Conservation (phyloP, 495 filamentous ascomycete genomes). For the Trichoderma virens region DNA sequence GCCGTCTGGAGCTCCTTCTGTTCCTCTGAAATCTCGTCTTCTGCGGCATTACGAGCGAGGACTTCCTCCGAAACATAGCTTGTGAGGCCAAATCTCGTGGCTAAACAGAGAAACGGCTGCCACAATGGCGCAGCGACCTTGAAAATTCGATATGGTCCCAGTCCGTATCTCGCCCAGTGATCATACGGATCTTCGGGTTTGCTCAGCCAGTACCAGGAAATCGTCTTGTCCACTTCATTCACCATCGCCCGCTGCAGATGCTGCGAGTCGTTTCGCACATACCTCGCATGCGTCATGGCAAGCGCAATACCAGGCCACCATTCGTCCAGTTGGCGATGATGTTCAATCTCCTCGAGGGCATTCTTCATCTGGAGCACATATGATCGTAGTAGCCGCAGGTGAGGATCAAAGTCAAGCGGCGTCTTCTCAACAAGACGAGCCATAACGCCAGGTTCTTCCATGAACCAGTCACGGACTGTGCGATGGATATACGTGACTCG, state of each 20-base stretch:
- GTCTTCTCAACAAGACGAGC: slow-evolving; percentile 1
- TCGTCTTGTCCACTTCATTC: slow-evolving; percentile 16
- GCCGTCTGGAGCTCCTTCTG: neutral
- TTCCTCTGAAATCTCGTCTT: neutral
- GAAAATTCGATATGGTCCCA: slow-evolving; percentile 13
- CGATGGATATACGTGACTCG: slow-evolving; percentile 15
- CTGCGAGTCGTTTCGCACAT: neutral
- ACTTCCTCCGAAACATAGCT: slow-evolving; percentile 11
- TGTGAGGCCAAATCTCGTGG: slow-evolving; percentile 14
- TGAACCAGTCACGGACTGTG: slow-evolving; percentile 15
- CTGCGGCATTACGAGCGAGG: neutral
- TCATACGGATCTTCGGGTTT: slow-evolving; percentile 11
- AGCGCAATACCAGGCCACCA: slow-evolving; percentile 16
- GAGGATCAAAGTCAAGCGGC: slow-evolving; percentile 15
- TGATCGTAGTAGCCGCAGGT: slow-evolving; percentile 14
- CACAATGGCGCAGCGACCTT: slow-evolving; percentile 10
- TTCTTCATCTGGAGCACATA: slow-evolving; percentile 18
- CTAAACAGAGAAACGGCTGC: slow-evolving; percentile 15
- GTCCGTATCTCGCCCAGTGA: slow-evolving; percentile 14
- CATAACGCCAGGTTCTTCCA: slow-evolving; percentile 10
- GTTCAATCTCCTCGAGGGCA: slow-evolving; percentile 14
- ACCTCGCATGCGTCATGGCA: slow-evolving; percentile 16
- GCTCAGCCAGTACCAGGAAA: slow-evolving; percentile 14
- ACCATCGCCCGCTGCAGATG: slow-evolving; percentile 8
- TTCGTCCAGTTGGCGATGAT: slow-evolving; percentile 15